phyloP scores from a whole-genome alignment of 2,329 filamentous ascomycete species.

The Alternaria gaisen region DNA sequence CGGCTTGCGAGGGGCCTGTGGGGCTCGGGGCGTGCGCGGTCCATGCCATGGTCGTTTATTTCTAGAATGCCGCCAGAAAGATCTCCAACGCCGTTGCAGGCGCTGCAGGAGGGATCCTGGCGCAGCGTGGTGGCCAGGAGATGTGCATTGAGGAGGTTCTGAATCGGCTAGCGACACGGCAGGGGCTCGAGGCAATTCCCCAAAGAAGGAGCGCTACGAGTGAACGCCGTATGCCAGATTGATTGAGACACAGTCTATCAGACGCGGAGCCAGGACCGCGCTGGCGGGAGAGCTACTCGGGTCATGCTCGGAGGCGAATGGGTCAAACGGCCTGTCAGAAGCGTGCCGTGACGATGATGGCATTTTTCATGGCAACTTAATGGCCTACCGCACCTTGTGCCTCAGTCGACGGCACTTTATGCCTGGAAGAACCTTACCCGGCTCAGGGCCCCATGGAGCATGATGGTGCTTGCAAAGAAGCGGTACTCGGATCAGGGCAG shows the following conservation, averaged over 20 bases:
- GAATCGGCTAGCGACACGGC: slow-evolving; percentile 44
- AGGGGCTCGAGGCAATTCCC: slow-evolving; percentile 43
- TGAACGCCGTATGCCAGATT: slow-evolving; percentile 45
- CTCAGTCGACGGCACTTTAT: slow-evolving; percentile 33
- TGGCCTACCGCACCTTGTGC: slow-evolving; percentile 34
- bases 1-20: slow-evolving; percentile 39
- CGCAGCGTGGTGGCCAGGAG: slow-evolving; percentile 47
- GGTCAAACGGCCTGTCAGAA: slow-evolving; percentile 14
- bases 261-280: slow-evolving; percentile 38
- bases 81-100: slow-evolving; percentile 54
- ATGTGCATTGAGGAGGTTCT: slow-evolving; percentile 46
- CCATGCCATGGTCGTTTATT: slow-evolving; percentile 50
- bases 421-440: slow-evolving; percentile 43
- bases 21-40: slow-evolving; percentile 35
- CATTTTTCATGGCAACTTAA: slow-evolving; percentile 15
- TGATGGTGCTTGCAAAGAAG: slow-evolving; percentile 35
- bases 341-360: neutral
- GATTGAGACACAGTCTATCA: slow-evolving; percentile 39
- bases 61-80: slow-evolving; percentile 54
- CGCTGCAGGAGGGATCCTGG: slow-evolving; percentile 48
- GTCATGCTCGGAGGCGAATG: slow-evolving; percentile 29
- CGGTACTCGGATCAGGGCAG: slow-evolving; percentile 42
- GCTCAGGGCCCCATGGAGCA: slow-evolving; percentile 29
- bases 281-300: slow-evolving; percentile 30
- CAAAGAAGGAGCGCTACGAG: slow-evolving; percentile 47